A percentile compares a stretch with the other conserved stretches of the same genome.
Evolutionary conservation across 1,284 basidiomycete genomes (phyloP).

Genomic region (Fomitiporia mediterranea): DNA sequence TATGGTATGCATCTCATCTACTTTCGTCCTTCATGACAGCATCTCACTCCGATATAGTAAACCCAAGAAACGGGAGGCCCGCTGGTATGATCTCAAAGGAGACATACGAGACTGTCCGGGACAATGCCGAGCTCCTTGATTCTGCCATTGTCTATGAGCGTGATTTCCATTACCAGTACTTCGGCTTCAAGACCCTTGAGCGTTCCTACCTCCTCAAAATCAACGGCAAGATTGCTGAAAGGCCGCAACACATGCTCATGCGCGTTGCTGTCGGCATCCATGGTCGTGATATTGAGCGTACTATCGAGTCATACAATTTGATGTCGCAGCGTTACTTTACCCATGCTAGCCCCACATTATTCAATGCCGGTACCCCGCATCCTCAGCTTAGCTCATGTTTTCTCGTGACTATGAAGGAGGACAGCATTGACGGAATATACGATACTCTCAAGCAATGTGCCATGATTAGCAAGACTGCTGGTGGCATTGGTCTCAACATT

Average conservation of each 20-base stretch:
- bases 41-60: conserved; percentile 46
- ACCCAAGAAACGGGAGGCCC: conserved; percentile 89
- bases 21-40: conserved; percentile 1
- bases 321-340: conserved; percentile 99
- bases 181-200: conserved; percentile 99
- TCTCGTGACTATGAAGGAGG: conserved; percentile 97
- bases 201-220: conserved; percentile 95
- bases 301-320: conserved; percentile 88
- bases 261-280: conserved; percentile 98
- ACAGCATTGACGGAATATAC: conserved; percentile 99
- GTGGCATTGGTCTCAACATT: conserved; percentile 95
- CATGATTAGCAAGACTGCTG: conserved; percentile 99
- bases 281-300: conserved; percentile 84
- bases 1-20: conserved; percentile 56
- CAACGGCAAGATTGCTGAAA: conserved; percentile 92
- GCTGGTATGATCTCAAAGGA: conserved; percentile 92
- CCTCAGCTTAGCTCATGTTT: conserved; percentile 98
- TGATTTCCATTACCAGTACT: conserved; percentile 97
- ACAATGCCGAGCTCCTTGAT: conserved; percentile 82
- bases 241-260: conserved; percentile 99
- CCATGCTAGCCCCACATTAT: conserved; percentile 96
- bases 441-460: conserved; percentile 98
- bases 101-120: conserved; percentile 81
- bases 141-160: conserved; percentile 97
- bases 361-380: conserved; percentile 97